Evolutionary conservation across 441 rosid species (phyloP), one percentile per base, ranked within the genome.

Genomic region (Syzygium syzygioides): DNA sequence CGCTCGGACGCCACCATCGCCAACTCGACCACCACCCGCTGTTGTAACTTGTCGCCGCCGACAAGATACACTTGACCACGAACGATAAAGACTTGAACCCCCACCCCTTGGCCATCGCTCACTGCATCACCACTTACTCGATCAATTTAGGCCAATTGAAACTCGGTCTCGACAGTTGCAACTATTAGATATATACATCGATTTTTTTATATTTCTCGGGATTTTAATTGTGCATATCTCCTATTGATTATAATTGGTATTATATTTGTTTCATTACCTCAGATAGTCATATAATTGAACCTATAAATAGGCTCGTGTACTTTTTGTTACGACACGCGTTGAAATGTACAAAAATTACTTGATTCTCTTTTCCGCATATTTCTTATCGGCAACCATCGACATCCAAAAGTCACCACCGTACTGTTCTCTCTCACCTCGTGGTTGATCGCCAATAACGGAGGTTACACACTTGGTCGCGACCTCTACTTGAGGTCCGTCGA

Each of bases 291-390:
- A 9, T 56, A 9, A 57, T 57, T 4, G 12, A 59, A 37, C 7
- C 4, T 6, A 20, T 20, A 4, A 11, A 6, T 20, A 3, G 0
- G 0, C 15, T 11, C 1, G 0, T 23, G 26, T 71, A 1, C 28
- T 12, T 1, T 68, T 68, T 0, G 10, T 34, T 34, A n/a, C n/a
- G n/a, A n/a, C 2, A 0, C 12, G 2, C 1, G 34, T 34, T 0
- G 13, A 19, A 68, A 34, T 34, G 19, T 5, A 68, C 0, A 34
- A 0, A 34, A 19, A 71, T 71, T 37, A 71, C 52, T 37, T 15
- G 2, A 71, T 37, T 37, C n/a, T 37, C 9, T 37, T 23, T 41
- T 37, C 1, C 3, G 1, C 52, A 6, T 37, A 9, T 37, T 19
- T 10, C 7, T 19, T 19, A 68, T 9, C 7, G 0, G 14, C 11